Evolutionary conservation across 2,329 filamentous ascomycete species (phyloP).

Genomic region (Aaosphaeria arxii): DNA sequence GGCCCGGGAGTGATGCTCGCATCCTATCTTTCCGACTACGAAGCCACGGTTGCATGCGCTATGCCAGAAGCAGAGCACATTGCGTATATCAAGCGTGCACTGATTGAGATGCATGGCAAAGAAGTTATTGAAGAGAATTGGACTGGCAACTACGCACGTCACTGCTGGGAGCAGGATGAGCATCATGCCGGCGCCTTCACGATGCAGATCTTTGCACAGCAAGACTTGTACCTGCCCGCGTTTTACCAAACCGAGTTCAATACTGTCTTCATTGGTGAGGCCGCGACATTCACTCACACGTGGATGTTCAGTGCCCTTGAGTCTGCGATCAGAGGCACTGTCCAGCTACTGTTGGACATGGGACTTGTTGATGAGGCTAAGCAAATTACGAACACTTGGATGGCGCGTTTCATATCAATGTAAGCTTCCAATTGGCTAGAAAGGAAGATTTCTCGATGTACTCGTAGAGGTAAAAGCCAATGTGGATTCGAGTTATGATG

Average conservation of each 20-base stretch:
- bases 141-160: constrained; percentile 60
- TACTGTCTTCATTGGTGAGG: constrained; percentile 61
- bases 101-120: constrained; percentile 61
- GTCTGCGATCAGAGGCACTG: no score
- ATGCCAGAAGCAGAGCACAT: constrained; percentile 56
- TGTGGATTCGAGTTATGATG: no score
- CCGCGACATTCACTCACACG: no score
- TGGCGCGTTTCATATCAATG: no score
- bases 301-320: no score
- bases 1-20: constrained; percentile 53
- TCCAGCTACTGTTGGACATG: no score
- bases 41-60: neutral
- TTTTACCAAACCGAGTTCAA: constrained; percentile 66
- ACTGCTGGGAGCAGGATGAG: constrained; percentile 62
- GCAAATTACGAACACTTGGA: no score
- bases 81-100: constrained; percentile 58
- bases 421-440: no score
- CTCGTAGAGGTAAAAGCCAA: no score
- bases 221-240: constrained; percentile 64
- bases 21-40: neutral
- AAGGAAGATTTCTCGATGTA: no score
- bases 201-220: constrained; percentile 57
- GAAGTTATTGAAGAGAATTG: constrained; percentile 54
- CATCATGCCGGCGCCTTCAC: constrained; percentile 60
- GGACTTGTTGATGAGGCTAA: no score